Percentiles rank a stretch among this genome's conserved stretches.
Evolutionary conservation across 2,329 filamentous ascomycete species (phyloP).

Genomic region (Venturia pyrina): DNA sequence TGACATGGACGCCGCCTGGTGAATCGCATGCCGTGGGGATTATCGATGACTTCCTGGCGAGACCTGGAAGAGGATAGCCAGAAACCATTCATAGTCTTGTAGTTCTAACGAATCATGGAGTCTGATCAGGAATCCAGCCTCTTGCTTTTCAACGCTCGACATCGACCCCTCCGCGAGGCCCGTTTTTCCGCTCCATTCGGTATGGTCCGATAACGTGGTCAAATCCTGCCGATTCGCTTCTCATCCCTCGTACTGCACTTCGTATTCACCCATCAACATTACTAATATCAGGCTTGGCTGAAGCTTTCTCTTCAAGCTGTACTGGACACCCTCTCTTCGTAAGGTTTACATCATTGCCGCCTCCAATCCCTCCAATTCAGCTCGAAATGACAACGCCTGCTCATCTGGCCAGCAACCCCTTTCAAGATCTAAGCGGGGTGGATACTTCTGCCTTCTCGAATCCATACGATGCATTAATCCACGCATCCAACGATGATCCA

Average conservation of each 20-base stretch:
- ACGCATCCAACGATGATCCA: slow-evolving; percentile 53
- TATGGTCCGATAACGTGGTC: not conserved
- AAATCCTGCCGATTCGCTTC: not conserved
- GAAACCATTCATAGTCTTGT: not conserved
- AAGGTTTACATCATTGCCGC: not conserved
- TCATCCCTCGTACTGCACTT: not conserved
- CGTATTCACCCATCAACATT: not conserved
- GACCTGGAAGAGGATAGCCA: not conserved
- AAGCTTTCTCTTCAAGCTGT: not conserved
- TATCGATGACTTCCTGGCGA: not conserved
- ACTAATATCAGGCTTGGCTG: not conserved
- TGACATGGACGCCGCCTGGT: not conserved
- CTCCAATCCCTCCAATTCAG: not conserved
- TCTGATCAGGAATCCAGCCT: no score
- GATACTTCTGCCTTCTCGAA: slow-evolving; percentile 44
- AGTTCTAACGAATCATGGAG: not conserved
- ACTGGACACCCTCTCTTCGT: not conserved
- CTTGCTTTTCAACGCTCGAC: no score
- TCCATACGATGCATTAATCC: slow-evolving; percentile 66
- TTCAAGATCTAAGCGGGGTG: slow-evolving; percentile 30
- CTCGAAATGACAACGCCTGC: slow-evolving; percentile 2
- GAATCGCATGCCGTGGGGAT: not conserved
- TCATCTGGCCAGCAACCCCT: slow-evolving; percentile 13
- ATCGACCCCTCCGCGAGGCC: not conserved
- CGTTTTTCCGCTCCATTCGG: not conserved